These are phyloP conservation scores for Tausonia pullulans DNA, from an alignment of 1,284 basidiomycete species.

Conservation along the genomic window DNA sequence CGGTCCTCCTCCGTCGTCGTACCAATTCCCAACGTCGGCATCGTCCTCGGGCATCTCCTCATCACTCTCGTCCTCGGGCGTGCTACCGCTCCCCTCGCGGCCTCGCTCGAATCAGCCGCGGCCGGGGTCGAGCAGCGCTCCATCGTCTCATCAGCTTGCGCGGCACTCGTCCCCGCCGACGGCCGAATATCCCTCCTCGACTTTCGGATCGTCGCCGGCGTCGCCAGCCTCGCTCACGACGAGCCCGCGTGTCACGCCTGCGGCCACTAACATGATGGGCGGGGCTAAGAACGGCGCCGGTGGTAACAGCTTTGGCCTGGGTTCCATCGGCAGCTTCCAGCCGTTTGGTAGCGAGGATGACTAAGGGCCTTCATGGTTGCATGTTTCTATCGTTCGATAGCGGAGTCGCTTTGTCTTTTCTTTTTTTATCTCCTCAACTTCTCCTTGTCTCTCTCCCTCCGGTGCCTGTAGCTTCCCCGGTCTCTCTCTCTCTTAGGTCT, in stretches of 20 bases:
- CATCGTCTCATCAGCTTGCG: no score
- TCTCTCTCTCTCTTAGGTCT: background rate
- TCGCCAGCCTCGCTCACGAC: conserved; percentile 2
- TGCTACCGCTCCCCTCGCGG: background rate
- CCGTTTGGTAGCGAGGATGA: background rate
- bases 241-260: background rate
- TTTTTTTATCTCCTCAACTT: background rate
- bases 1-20: background rate
- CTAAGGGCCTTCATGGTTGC: background rate
- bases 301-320: no score
- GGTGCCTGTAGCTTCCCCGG: background rate
- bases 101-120: background rate
- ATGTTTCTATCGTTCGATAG: background rate
- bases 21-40: background rate
- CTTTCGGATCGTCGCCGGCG: background rate
- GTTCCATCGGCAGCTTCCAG: background rate
- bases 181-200: conserved; percentile 1
- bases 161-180: conserved; percentile 10
- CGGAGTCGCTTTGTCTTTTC: background rate
- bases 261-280: background rate
- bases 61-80: background rate
- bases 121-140: no score
- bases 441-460: background rate
- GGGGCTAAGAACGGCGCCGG: background rate
- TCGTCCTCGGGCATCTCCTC: background rate